phyloP scores from a whole-genome alignment of 768 basidiomycete genomes.

The Gymnopilus junonius region DNA sequence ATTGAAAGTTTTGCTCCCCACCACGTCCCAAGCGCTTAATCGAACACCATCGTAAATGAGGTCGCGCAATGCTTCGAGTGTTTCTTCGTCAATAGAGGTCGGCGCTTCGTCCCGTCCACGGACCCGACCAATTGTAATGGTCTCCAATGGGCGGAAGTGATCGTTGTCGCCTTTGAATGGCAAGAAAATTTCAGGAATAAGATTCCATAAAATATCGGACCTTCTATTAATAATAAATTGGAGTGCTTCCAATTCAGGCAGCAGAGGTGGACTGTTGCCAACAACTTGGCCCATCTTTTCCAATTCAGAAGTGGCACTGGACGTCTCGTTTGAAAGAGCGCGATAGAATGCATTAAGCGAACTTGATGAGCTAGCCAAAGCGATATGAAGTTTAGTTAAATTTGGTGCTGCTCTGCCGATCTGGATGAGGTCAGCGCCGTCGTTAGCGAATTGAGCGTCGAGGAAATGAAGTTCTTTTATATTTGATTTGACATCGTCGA shows the following conservation, averaged over 20 bases:
- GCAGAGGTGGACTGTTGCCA: not conserved
- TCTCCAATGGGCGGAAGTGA: not conserved
- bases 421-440: not conserved
- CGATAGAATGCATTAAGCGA: not conserved
- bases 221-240: not conserved
- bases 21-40: not conserved
- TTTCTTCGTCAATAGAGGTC: not conserved
- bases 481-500: not conserved
- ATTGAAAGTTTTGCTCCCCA: not conserved
- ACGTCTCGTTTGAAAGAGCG: not conserved
- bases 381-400: not conserved
- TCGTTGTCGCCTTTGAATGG: not conserved
- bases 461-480: not conserved
- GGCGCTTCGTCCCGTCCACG: not conserved
- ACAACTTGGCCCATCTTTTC: too few relatives aligned
- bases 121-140: not conserved
- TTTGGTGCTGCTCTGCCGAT: not conserved
- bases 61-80: not conserved
- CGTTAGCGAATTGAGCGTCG: not conserved
- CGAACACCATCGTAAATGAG: not conserved
- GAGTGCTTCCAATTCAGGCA: not conserved
- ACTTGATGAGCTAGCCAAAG: not conserved
- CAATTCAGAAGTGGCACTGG: not conserved
- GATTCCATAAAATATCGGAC: not conserved
- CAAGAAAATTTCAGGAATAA: not conserved